phyloP scores from a whole-genome alignment of 2,329 filamentous ascomycete genomes.

The Colletotrichum navitas region DNA sequence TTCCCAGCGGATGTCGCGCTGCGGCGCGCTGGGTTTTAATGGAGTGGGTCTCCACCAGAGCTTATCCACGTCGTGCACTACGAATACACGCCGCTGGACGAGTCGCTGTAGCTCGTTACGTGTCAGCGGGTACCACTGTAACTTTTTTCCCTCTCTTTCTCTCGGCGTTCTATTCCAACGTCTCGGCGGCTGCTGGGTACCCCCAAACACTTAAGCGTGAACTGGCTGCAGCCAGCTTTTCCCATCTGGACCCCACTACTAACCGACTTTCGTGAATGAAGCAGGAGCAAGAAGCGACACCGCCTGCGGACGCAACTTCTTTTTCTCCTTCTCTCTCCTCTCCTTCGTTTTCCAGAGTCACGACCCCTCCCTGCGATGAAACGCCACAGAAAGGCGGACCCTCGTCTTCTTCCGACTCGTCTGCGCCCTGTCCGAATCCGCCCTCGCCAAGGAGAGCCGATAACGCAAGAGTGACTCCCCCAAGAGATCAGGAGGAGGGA shows the following conservation, averaged over 20 bases:
- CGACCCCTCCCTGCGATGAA: conserved; percentile 31
- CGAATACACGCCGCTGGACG: neutral
- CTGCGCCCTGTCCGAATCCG: conserved; percentile 6
- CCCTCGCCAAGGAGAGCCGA: neutral
- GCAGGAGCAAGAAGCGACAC: conserved; percentile 29
- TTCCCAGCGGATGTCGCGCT: conserved; percentile 22
- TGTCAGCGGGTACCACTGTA: conserved; percentile 25
- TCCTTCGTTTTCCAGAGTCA: neutral
- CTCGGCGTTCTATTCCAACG: neutral
- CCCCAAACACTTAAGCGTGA: conserved; percentile 19
- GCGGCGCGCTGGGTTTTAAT: conserved; percentile 33
- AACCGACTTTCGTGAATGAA: conserved; percentile 39
- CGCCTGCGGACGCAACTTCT: conserved; percentile 17
- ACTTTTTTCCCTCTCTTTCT: neutral
- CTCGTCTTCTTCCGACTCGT: conserved; percentile 16
- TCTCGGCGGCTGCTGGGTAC: neutral
- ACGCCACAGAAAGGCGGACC: conserved; percentile 23
- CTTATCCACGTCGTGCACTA: conserved; percentile 9
- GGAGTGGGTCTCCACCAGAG: conserved; percentile 22
- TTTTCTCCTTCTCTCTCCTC: conserved; percentile 1
- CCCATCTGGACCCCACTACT: conserved; percentile 34
- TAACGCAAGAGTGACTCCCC: conserved; percentile 4
- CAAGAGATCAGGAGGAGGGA: conserved; percentile 12
- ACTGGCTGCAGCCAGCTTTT: conserved; percentile 23
- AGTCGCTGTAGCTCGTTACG: conserved; percentile 18